These are phyloP conservation scores for Fragosphaeria purpurea DNA, from an alignment of 2,329 filamentous ascomycete species.

Conservation along the genomic window DNA sequence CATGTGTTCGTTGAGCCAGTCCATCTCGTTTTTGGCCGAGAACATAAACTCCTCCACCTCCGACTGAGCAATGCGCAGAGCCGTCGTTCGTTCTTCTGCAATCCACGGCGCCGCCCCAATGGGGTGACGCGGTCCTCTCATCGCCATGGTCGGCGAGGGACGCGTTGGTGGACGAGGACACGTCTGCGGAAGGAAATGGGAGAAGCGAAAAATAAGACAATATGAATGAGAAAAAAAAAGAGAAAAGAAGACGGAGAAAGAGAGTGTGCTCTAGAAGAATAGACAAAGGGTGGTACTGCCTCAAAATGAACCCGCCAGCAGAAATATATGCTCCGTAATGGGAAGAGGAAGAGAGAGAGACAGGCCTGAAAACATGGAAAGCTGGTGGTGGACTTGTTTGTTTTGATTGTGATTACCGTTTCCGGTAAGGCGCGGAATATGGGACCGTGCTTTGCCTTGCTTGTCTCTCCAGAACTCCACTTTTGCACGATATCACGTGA, in stretches of 20 bases:
- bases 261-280: not conserved
- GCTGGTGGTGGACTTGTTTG: slow-evolving; percentile 10
- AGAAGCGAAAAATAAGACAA: not conserved
- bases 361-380: not conserved
- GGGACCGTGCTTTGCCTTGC: not conserved
- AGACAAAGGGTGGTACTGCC: not conserved
- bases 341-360: not conserved
- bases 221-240: not conserved
- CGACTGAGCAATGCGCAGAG: slow-evolving; percentile 62
- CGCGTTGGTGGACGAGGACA: not conserved
- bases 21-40: slow-evolving; percentile 84
- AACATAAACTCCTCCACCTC: slow-evolving; percentile 92
- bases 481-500: slow-evolving; percentile 5
- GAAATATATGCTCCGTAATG: not conserved
- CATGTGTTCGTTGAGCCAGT: slow-evolving; percentile 99
- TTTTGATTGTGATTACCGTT: slow-evolving; percentile 15
- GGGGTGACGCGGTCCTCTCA: slow-evolving; percentile 49
- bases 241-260: not conserved
- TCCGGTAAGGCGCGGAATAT: slow-evolving; percentile 5
- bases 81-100: slow-evolving; percentile 69
- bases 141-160: slow-evolving; percentile 23
- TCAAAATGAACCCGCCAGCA: too few species aligned
- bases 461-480: too few species aligned
- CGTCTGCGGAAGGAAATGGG: not conserved
- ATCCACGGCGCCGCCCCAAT: slow-evolving; percentile 84